Conservation (phyloP, 2,329 filamentous ascomycete genomes). For the Phyllosticta citribraziliensis region DNA sequence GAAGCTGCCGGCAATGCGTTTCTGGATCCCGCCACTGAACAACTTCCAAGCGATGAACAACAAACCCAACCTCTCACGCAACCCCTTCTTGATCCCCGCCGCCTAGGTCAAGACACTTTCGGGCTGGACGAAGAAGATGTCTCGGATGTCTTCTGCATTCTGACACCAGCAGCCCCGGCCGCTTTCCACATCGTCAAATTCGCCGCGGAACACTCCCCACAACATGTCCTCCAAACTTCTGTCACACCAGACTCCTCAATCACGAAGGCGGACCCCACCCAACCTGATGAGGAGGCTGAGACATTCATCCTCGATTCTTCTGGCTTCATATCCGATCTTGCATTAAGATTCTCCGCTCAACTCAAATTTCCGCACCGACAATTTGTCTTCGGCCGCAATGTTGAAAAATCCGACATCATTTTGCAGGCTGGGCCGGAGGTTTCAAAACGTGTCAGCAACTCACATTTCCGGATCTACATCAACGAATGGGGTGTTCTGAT, state of each 20-base stretch:
- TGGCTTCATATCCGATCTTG: slow-evolving; percentile 49
- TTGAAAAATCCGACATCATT: slow-evolving; percentile 58
- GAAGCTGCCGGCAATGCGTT: background rate
- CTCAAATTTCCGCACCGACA: slow-evolving; percentile 61
- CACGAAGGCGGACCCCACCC: slow-evolving; percentile 16
- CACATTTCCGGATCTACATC: slow-evolving; percentile 90
- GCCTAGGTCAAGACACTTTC: slow-evolving; percentile 69
- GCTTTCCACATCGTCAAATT: slow-evolving; percentile 61
- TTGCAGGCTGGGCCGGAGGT: slow-evolving; percentile 47
- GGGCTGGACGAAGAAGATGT: slow-evolving; percentile 75
- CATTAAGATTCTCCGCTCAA: slow-evolving; percentile 65
- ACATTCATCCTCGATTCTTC: slow-evolving; percentile 39
- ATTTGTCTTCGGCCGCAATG: slow-evolving; percentile 79
- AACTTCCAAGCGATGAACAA: slow-evolving; percentile 17
- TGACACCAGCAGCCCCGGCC: slow-evolving; percentile 66
- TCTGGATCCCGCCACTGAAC: background rate
- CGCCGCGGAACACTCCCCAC: slow-evolving; percentile 42
- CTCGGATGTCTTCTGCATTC: slow-evolving; percentile 78
- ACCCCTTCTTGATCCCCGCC: slow-evolving; percentile 68
- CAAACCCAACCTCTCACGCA: slow-evolving; percentile 61
- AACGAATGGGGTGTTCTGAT: slow-evolving; percentile 81
- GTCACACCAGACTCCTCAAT: slow-evolving; percentile 14
- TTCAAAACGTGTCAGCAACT: slow-evolving; percentile 71
- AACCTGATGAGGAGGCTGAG: slow-evolving; percentile 29
- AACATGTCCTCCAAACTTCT: slow-evolving; percentile 50